phyloP scores from a whole-genome alignment of 805 yeast genomes.

The Huiozyma naganishii region DNA sequence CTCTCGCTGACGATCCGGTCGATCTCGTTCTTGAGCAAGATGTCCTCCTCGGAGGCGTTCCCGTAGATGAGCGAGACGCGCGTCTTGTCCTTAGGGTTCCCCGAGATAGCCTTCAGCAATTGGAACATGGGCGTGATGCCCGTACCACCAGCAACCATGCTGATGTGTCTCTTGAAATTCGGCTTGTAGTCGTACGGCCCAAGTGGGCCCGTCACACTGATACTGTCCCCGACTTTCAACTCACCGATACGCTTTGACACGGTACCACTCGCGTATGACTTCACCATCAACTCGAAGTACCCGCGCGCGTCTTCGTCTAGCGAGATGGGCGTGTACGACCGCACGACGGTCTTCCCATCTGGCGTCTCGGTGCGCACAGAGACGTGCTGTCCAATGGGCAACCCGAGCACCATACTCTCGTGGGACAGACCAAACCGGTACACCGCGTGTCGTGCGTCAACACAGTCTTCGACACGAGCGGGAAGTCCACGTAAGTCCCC shows the following conservation, averaged over 20 bases:
- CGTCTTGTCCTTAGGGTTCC: conserved; percentile 70
- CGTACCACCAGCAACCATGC: conserved; percentile 95
- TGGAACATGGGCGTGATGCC: conserved; percentile 96
- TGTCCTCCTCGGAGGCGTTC: conserved; percentile 69
- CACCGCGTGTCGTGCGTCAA: conserved; percentile 74
- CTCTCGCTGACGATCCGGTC: conserved; percentile 49
- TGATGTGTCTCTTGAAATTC: conserved; percentile 60
- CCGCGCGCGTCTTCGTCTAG: conserved; percentile 65
- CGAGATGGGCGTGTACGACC: conserved; percentile 88
- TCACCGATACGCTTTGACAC: conserved; percentile 65
- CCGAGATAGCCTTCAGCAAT: conserved; percentile 69
- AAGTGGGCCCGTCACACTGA: conserved; percentile 81
- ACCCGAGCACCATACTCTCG: conserved; percentile 62
- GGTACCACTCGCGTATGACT: conserved; percentile 77
- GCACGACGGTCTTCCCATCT: conserved; percentile 69
- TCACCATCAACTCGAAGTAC: conserved; percentile 73
- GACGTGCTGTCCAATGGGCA: conserved; percentile 93
- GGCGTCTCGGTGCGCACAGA: conserved; percentile 63
- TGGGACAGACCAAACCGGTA: conserved; percentile 78
- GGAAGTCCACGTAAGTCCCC: conserved; percentile 65
- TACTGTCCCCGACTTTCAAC: conserved; percentile 66
- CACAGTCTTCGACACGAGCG: conserved; percentile 63
- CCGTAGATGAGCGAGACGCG: conserved; percentile 70
- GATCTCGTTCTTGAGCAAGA: conserved; percentile 68
- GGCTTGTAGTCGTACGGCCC: conserved; percentile 79